Conservation (phyloP, 1,284 basidiomycete species). For the Paramarasmius palmivorus region DNA sequence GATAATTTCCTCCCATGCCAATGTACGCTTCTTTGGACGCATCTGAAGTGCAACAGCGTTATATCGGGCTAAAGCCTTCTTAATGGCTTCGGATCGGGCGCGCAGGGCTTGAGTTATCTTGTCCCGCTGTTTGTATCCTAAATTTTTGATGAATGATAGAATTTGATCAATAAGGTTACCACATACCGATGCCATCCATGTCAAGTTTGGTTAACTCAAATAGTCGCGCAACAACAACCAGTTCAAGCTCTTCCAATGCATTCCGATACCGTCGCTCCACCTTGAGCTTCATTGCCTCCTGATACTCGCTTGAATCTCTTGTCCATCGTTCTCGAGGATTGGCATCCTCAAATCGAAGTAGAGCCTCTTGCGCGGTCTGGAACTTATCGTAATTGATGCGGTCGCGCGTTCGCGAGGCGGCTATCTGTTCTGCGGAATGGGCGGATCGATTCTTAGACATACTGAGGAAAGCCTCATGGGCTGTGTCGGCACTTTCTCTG, state of each 20-base stretch:
- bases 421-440: neutral
- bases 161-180: neutral
- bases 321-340: slow-evolving; percentile 16
- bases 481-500: neutral
- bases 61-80: slow-evolving; percentile 17
- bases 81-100: slow-evolving; percentile 14
- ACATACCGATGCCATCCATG: neutral
- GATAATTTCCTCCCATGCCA: neutral
- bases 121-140: slow-evolving; percentile 18
- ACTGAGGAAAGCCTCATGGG: neutral
- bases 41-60: slow-evolving; percentile 12
- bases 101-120: slow-evolving; percentile 19
- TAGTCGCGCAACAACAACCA: slow-evolving; percentile 22
- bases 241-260: slow-evolving; percentile 21
- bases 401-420: neutral
- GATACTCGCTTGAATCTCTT: slow-evolving; percentile 8
- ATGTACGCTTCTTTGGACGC: no score
- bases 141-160: neutral
- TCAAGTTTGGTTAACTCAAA: slow-evolving; percentile 20
- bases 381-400: neutral
- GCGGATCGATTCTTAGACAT: neutral
- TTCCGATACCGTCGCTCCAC: slow-evolving; percentile 17
- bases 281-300: neutral
- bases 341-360: slow-evolving; percentile 8
- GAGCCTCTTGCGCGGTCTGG: neutral